Percentiles rank a stretch among this genome's conserved stretches.
These are phyloP conservation scores for Plasmodium yoelii DNA, from an alignment of 169 alveolate genomes.

Conservation along the genomic window DNA sequence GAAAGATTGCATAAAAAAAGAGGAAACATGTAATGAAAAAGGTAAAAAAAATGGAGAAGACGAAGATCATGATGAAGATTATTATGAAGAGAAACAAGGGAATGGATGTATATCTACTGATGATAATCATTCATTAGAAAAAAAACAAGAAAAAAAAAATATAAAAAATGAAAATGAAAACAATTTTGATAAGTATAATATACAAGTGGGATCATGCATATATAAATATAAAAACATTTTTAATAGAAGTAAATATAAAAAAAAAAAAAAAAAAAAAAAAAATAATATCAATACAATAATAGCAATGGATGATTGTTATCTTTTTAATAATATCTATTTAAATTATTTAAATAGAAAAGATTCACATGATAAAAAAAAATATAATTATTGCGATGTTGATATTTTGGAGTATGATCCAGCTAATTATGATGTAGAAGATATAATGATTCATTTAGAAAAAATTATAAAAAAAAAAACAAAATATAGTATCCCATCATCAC, in stretches of 20 bases:
- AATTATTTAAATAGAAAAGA: conserved; percentile 8
- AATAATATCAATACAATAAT: background rate
- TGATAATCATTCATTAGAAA: background rate
- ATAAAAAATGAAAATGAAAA: background rate
- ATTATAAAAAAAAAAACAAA: conserved; percentile 14
- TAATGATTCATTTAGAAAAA: conserved; percentile 25
- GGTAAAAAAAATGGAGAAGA: background rate
- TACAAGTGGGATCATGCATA: background rate
- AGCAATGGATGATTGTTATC: conserved; percentile 33
- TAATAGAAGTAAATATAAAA: conserved; percentile 10
- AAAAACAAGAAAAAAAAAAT: conserved; percentile 8
- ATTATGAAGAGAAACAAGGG: background rate
- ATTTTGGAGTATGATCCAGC: conserved; percentile 22
- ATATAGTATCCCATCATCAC: background rate
- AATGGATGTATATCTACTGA: background rate
- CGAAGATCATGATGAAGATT: background rate
- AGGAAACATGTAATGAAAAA: background rate
- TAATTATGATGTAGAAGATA: conserved; percentile 40
- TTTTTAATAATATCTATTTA: conserved; percentile 4
- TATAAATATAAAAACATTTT: conserved; percentile 31
- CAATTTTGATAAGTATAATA: conserved; percentile 1
- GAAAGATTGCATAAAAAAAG: background rate
- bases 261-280: conserved; percentile 14
- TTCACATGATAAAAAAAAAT: conserved; percentile 20
- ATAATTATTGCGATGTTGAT: conserved; percentile 48